phyloP scores from a whole-genome alignment of 2,329 filamentous ascomycete species.

The Fusarium sp. region DNA sequence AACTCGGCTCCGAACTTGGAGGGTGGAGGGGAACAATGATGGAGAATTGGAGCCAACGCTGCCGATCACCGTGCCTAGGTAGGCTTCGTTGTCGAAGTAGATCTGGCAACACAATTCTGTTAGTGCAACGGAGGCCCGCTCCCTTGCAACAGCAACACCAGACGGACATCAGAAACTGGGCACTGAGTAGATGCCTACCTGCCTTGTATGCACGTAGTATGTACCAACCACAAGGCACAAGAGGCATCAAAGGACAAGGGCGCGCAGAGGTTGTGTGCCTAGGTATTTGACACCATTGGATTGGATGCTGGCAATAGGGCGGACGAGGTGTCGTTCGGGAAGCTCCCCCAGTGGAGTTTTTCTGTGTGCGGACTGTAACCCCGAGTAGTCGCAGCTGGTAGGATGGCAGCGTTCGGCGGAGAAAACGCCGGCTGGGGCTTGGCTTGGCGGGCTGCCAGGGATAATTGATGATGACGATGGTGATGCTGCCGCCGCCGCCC shows the following conservation, averaged over 20 bases:
- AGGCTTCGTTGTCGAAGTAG: neutral
- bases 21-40: conserved; percentile 2
- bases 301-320: conserved; percentile 24
- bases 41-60: neutral
- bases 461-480: conserved; percentile 31
- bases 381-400: conserved; percentile 7
- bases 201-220: neutral
- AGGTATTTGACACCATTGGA: conserved; percentile 28
- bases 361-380: conserved; percentile 15
- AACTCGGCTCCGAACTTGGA: conserved; percentile 20
- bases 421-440: conserved; percentile 28
- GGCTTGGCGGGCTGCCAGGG: conserved; percentile 30
- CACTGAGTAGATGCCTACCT: neutral
- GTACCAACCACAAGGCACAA: conserved; percentile 14
- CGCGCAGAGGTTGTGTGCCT: conserved; percentile 10
- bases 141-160: conserved; percentile 2
- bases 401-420: conserved; percentile 13
- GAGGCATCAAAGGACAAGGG: neutral
- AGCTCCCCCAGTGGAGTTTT: conserved; percentile 12
- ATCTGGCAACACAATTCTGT: neutral
- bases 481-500: conserved; percentile 27
- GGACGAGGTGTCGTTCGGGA: conserved; percentile 15
- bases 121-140: conserved; percentile 14
- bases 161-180: conserved; percentile 13
- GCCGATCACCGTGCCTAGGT: conserved; percentile 3